Evolutionary conservation across 495 filamentous ascomycete species (phyloP), one percentile per base, ranked within the genome.

Genomic region (Neurospora africana): DNA sequence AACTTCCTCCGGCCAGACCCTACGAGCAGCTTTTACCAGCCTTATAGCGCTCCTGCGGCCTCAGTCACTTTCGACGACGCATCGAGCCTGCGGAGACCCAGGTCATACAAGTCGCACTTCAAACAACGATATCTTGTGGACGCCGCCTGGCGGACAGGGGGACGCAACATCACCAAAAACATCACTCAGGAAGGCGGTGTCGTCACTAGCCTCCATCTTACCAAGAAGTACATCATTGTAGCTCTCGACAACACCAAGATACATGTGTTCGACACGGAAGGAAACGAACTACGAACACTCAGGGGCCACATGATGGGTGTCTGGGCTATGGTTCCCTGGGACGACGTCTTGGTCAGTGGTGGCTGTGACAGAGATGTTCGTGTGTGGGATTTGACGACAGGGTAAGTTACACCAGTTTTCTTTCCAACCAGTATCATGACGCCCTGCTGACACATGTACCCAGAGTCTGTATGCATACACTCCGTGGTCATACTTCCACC

Each of bases 241-340:
- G 96, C 95, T 58, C 86, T 99, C 72, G 96, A 99, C 83, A 99
- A 98, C 83, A 95, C 95, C 69, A 97, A 94, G 81, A 98, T 99
- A 44, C 96, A 98, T 80, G 93, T 99, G 9, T 99, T 98, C 79
- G 92, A 98, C 81, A 92, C 93, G 13, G 89, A 95, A 73, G 95
- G 95, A 35, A 88, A 92, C 71, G 89, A 92, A 71, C 91, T 93
- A 78, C 93, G 92, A 80, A 98, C 93, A 4, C 86, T 99, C 17
- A 90, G 93, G 77, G 95, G 95, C 36, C 95, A 99, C 81, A 92
- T 97, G 43, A 99, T 99, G 95, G 95, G 95, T 40, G 95, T 99
- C 44, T 99, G 95, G 95, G 95, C 95, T 23, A 98, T 99, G 95
- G 94, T 99, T 70, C 96, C 95, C 17, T 97, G 94, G 92, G 96